Percentiles rank a stretch among this genome's conserved stretches.
Evolutionary conservation across 2,329 filamentous ascomycete species (phyloP).

Genomic region (Sporothrix mexicana): DNA sequence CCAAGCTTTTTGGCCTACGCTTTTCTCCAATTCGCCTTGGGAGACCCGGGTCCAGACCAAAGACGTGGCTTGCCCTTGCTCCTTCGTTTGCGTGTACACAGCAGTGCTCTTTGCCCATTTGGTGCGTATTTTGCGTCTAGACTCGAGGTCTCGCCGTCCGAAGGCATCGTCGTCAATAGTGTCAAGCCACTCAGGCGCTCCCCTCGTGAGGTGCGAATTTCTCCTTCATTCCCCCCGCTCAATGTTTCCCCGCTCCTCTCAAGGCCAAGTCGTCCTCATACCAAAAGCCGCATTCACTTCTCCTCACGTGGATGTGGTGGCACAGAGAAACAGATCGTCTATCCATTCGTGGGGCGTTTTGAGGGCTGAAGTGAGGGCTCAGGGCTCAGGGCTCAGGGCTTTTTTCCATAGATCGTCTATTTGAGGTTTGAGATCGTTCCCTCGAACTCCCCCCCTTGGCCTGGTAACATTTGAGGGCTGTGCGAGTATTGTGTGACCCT

Average conservation of each 20-base stretch:
- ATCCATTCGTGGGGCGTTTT: background rate
- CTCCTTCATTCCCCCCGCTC: background rate
- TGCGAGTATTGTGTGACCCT: constrained; percentile 4
- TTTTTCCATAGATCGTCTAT: background rate
- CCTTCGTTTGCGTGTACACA: background rate
- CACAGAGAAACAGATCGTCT: background rate
- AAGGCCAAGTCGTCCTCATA: background rate
- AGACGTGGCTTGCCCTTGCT: background rate
- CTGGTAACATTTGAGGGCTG: background rate
- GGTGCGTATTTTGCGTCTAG: background rate
- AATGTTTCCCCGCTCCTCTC: background rate
- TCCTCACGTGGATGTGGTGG: background rate
- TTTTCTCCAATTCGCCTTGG: background rate
- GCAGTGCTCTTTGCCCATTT: background rate
- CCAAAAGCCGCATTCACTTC: background rate
- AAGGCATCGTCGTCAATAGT: background rate
- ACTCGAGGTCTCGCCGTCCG: background rate
- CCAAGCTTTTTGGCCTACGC: background rate
- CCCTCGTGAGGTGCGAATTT: background rate
- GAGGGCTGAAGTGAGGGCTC: too few species aligned
- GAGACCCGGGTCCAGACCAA: background rate
- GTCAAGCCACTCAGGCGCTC: background rate
- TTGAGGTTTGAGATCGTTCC: background rate
- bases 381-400: background rate
- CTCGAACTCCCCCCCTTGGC: background rate